These are phyloP conservation scores for Mycena metata DNA, from an alignment of 768 basidiomycete species.

Conservation along the genomic window DNA sequence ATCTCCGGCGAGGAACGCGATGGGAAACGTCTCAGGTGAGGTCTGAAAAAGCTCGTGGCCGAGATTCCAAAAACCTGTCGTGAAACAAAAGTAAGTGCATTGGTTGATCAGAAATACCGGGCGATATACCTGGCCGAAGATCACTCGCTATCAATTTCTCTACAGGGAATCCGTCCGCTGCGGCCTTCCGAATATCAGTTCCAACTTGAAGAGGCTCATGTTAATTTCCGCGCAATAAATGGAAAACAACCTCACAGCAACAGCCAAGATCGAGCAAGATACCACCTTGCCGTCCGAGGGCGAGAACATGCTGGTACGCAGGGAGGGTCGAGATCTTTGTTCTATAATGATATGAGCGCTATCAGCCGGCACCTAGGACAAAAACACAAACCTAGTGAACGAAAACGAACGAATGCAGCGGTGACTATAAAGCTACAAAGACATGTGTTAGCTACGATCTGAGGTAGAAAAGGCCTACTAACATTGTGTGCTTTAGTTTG, in stretches of 20 bases:
- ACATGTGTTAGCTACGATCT: not conserved
- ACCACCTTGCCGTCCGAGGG: slow-evolving; percentile 46
- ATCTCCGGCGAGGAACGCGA: slow-evolving; percentile 69
- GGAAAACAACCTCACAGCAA: slow-evolving; percentile 49
- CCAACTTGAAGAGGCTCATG: slow-evolving; percentile 48
- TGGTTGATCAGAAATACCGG: too few relatives aligned
- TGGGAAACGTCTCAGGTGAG: slow-evolving; percentile 65
- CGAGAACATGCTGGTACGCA: slow-evolving; percentile 49
- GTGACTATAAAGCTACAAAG: slow-evolving; percentile 28
- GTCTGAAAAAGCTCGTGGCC: slow-evolving; percentile 74
- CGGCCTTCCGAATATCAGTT: slow-evolving; percentile 55
- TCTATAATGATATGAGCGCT: not conserved
- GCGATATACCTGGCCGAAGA: slow-evolving; percentile 48
- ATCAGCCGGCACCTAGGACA: too few relatives aligned
- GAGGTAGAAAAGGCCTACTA: not conserved
- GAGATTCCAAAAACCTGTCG: slow-evolving; percentile 69
- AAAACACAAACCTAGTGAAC: slow-evolving; percentile 39
- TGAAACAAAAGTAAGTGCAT: not conserved
- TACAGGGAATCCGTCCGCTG: slow-evolving; percentile 56
- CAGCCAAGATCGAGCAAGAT: slow-evolving; percentile 61
- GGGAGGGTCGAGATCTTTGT: slow-evolving; percentile 52
- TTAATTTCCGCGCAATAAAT: not conserved
- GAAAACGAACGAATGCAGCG: slow-evolving; percentile 43
- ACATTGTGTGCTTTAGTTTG: slow-evolving; percentile 51
- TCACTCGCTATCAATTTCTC: slow-evolving; percentile 55